Evolutionary conservation across 2,329 filamentous ascomycete genomes (phyloP), one percentile per base, ranked within the genome.

Genomic region (Shiraia sp.): DNA sequence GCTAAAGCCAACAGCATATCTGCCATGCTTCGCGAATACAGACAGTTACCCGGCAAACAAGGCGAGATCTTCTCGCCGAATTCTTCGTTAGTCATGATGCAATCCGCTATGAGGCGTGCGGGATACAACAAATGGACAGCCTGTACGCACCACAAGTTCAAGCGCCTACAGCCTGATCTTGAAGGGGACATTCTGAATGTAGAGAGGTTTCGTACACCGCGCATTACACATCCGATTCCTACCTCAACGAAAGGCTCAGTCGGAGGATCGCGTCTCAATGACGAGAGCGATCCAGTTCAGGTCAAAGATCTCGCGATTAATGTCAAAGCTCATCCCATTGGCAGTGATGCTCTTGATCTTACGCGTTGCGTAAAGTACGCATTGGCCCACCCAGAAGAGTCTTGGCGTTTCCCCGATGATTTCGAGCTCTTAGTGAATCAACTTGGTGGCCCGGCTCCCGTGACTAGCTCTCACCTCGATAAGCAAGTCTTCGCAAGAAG

Each of bases 341-440:
- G 54, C 3, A 9, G 38, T 16, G 63, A 65, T 29, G 60, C 60
- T 1, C 51, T 65, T 4, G 63, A 66, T 15, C 51, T 66, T 14
- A 52, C 59, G 1, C 56, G 59, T 12, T 61, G 55, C 26, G 51
- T 65, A 2, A n/a, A 46, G 9, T 55, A 63, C 29, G 46, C 51
- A 27, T 2, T 59, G 3, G 29, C 52, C 9, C 43, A 65, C 23
- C 35, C 38, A 4, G 29, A 58, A 2, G 57, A 64, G 29, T 17
- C 43, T 7, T 66, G 60, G 59, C 28, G 45, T 2, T 66, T 59
- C 12, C 63, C 60, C 2, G 39, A 28, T 1, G 57, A 66, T 15
- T 65, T 56, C 24, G 31, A 33, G 2, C 15, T 30, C 1, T 37
- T 66, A 15, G 36, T 63, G 14, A 34, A 47, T 26, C 48, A 53